Evolutionary conservation across 2,329 filamentous ascomycete species (phyloP), one percentile per base, ranked within the genome.

Genomic region (Aspergillus fumigatus): DNA sequence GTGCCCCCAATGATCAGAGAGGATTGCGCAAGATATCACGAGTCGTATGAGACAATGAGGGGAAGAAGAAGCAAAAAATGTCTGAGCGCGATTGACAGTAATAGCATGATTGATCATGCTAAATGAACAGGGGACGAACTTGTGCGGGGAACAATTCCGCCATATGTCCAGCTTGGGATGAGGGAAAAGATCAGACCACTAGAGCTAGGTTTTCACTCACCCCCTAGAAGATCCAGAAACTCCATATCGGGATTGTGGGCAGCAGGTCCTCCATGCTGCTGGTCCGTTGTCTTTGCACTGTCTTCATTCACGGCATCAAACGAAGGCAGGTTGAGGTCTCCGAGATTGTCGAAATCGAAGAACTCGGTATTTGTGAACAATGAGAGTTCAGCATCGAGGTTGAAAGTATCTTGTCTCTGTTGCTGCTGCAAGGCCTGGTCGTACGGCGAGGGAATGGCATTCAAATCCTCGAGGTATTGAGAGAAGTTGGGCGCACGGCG

Each of bases 401-500:
- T 82, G 73, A 87, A 82, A 52, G 80, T 75, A 53, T 88, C 84
- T 59, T 87, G 76, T 56, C 79, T 75, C 50, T 88, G 84, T 58
- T 87, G 82, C 57, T 80, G 76, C 60, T 81, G 77, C 45, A 74
- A 70, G 27, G 82, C 82, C 59, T 87, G 80, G 53, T 88, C 83
- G 65, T 86, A 84, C 59, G 88, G 79, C 59, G 86, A 79, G 2
- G 82, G 82, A 55, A 88, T 79, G 48, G 82, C 84, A 79, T 96
- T 96, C 67, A 97, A 81, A 65, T 92, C 88, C 68, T 90, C 88
- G 63, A 97, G 82, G 78, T 94, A 96, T 70, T 92, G 88, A 70
- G 91, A 92, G 76, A 96, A 89, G 74, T 96, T 96, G 69, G 90
- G 88, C 66, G 84, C 89, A 70, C 88, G 86, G 60, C 90, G 88